Evolutionary conservation across 2,329 filamentous ascomycete genomes (phyloP).

Genomic region (Xylariaceae sp.): DNA sequence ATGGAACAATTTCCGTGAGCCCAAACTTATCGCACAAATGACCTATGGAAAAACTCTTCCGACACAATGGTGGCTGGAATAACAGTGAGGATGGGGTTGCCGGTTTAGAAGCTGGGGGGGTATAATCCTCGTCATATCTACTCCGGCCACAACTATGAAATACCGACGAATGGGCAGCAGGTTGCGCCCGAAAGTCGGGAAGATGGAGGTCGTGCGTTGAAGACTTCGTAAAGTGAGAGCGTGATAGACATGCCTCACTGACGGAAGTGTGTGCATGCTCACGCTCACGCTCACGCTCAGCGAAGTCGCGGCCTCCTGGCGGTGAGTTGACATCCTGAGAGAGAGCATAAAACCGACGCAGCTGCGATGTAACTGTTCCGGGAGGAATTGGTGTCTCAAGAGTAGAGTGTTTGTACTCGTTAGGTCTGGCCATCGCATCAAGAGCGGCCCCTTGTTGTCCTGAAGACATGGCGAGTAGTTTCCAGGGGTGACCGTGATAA

Average conservation of each 20-base stretch:
- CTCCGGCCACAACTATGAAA: conserved; percentile 22
- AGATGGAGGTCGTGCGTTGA: conserved; percentile 18
- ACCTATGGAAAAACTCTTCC: conserved; percentile 19
- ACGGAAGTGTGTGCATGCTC: conserved; percentile 27
- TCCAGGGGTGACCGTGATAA: not conserved
- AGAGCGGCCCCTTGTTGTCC: conserved; percentile 10
- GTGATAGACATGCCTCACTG: conserved; percentile 31
- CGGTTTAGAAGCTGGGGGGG: conserved; percentile 1
- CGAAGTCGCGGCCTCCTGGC: conserved; percentile 16
- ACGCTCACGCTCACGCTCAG: conserved; percentile 24
- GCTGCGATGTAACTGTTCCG: conserved; percentile 33
- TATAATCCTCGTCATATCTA: conserved; percentile 25
- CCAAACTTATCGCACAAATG: conserved; percentile 18
- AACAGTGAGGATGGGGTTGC: not conserved
- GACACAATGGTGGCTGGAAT: conserved; percentile 3
- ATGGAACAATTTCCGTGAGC: conserved; percentile 10
- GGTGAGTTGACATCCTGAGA: conserved; percentile 19
- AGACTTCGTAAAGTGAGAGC: conserved; percentile 16
- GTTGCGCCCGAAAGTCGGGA: conserved; percentile 24
- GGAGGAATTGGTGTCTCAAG: conserved; percentile 21
- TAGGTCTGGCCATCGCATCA: not conserved
- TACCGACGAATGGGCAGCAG: conserved; percentile 28
- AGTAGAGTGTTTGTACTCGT: not conserved
- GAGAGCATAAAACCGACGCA: conserved; percentile 30
- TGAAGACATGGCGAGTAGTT: conserved; percentile 9